Percentiles rank a stretch among this genome's conserved stretches.
phyloP scores from a whole-genome alignment of 1,284 basidiomycete species.

The Tilletia caries region DNA sequence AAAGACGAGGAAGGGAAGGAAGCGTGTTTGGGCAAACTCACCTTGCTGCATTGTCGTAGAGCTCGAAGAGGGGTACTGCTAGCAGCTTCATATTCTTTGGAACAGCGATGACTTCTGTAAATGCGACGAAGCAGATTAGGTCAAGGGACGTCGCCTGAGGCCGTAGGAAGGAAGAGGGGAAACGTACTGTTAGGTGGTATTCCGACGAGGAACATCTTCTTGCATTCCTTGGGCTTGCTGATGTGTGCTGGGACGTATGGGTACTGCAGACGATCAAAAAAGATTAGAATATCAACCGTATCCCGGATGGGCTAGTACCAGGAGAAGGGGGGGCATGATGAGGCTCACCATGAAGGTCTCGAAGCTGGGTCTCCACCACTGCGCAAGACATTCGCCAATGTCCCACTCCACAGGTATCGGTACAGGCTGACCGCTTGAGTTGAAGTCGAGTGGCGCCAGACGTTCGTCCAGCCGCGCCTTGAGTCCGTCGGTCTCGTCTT shows the following conservation, averaged over 20 bases:
- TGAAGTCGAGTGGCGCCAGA: constrained; percentile 37
- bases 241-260: constrained; percentile 95
- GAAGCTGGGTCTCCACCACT: constrained; percentile 97
- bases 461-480: constrained; percentile 82
- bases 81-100: constrained; percentile 98
- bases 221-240: constrained; percentile 95
- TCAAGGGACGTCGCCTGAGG: background rate
- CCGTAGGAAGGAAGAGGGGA: background rate
- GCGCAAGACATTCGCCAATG: constrained; percentile 86
- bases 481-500: constrained; percentile 84
- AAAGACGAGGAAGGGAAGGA: background rate
- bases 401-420: constrained; percentile 83
- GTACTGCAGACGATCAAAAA: constrained; percentile 69
- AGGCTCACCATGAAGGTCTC: constrained; percentile 89
- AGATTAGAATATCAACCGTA: constrained; percentile 14
- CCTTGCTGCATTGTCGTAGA: constrained; percentile 93
- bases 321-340: background rate
- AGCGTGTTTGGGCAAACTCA: constrained; percentile 50
- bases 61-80: constrained; percentile 83
- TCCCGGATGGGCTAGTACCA: background rate
- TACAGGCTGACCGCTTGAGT: constrained; percentile 27
- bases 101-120: constrained; percentile 85
- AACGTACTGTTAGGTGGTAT: constrained; percentile 85
- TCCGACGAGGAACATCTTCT: constrained; percentile 90
- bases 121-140: background rate